These are phyloP conservation scores for Lecanicillium sp. DNA, from an alignment of 2,329 filamentous ascomycete species.

Conservation along the genomic window DNA sequence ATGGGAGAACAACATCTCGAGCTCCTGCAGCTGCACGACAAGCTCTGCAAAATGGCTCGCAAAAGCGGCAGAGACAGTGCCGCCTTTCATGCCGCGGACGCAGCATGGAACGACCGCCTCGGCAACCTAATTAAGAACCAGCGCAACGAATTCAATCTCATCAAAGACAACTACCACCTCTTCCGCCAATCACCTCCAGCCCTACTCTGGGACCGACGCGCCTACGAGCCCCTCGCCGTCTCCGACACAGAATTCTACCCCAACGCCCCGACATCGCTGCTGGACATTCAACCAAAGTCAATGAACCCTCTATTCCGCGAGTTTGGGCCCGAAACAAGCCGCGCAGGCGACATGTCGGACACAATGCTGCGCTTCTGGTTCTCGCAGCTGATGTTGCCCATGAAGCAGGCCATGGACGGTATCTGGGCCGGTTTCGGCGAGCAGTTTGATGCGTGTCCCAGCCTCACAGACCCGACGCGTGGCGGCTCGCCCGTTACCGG, in stretches of 20 bases:
- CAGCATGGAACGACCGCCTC: conserved; percentile 26
- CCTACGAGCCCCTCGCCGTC: conserved; percentile 59
- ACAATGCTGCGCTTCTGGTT: conserved; percentile 36
- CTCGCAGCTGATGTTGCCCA: conserved; percentile 31
- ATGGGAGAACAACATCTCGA: conserved; percentile 18
- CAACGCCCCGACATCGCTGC: conserved; percentile 42
- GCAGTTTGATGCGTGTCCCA: conserved; percentile 38
- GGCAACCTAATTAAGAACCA: conserved; percentile 22
- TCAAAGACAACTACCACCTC: conserved; percentile 46
- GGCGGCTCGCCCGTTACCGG: conserved; percentile 34
- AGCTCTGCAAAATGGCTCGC: conserved; percentile 14
- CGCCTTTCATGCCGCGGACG: conserved; percentile 20
- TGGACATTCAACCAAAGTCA: conserved; percentile 59
- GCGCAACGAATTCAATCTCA: conserved; percentile 26
- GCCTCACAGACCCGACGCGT: conserved; percentile 34
- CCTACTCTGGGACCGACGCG: conserved; percentile 61
- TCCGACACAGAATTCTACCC: conserved; percentile 59
- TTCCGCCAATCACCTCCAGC: conserved; percentile 40
- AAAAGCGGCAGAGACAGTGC: conserved; percentile 6
- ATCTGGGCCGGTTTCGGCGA: conserved; percentile 54
- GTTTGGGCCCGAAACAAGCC: conserved; percentile 29
- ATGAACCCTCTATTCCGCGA: conserved; percentile 40
- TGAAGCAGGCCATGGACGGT: conserved; percentile 37
- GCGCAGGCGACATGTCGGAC: conserved; percentile 42
- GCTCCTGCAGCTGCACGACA: conserved; percentile 25